Base-by-base conservation (phyloP, 768 basidiomycete genomes). In the Leucocoprinus birnbaumii region DNA sequence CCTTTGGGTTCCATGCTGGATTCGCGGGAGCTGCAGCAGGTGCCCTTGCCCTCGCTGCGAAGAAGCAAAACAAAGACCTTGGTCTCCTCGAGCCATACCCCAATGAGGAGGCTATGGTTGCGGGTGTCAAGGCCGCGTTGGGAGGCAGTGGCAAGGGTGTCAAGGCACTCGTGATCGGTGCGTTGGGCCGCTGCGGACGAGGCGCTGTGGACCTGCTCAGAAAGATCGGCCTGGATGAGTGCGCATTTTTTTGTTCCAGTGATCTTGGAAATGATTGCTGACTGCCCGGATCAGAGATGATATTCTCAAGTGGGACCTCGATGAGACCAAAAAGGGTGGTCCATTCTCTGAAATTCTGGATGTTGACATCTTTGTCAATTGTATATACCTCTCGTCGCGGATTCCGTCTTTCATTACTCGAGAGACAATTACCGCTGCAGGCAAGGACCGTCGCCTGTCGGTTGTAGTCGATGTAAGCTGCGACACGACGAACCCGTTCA, bases 361-460 rank as follows among this genome's bases (percentile, higher is more conserved):
- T 59, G 96, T 94, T 59, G 96, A 99, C 73, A 85, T 99, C 63
- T 98, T 99, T 65, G 85, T 98, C 79, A 99, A 99, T 76, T 98
- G 97, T 80, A 99, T 99, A 69, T 98, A 98, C 71, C 86, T 99
- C 48, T 86, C 84, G n/a, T 83, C 86, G 16, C 68, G 77, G 57
- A 94, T 96, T 52, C 92, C 93, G 0, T 74, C 85, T n/a, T 98
- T 98, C 70, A 57, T 97, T 46, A 85, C 85, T 3, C 68, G 73
- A 24, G 83, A 89, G 41, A 82, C 83, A 56, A 87, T 97, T 59
- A 71, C 71, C n/a, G 77, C 78, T 19, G 91, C 89, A 11, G 93
- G 94, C 22, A 71, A 74, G 52, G 62, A 71, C 16, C 79, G 97
- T 57, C 77, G 79, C 54, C 71, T 99, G 57, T 77, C 83, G 21